Evolutionary conservation across 805 yeast species (phyloP).

Genomic region (Wickerhamiella spandovensis): DNA sequence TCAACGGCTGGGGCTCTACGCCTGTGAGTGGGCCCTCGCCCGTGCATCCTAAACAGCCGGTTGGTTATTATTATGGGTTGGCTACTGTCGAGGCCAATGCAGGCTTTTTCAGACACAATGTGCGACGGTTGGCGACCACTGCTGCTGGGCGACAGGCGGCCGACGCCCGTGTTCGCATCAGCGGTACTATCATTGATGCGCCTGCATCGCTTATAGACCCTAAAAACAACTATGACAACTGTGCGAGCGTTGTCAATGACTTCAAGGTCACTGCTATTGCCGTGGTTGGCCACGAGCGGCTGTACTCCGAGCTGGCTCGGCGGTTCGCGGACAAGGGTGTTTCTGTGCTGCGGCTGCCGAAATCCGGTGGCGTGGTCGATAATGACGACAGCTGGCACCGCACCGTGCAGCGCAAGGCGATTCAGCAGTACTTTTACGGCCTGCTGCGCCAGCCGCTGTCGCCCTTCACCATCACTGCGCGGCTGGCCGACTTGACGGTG

Average conservation of each 20-base stretch:
- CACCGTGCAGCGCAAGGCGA: conserved; percentile 58
- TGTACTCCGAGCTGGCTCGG: conserved; percentile 48
- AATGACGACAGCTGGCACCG: conserved; percentile 49
- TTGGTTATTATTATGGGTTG: conserved; percentile 70
- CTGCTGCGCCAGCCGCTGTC: conserved; percentile 43
- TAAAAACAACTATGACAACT: conserved; percentile 31
- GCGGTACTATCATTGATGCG: conserved; percentile 64
- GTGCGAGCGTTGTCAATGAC: conserved; percentile 44
- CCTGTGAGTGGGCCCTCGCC: conserved; percentile 39
- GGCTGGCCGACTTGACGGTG: conserved; percentile 44
- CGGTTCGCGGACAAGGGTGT: conserved; percentile 23
- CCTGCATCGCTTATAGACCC: conserved; percentile 38
- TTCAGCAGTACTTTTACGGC: conserved; percentile 87
- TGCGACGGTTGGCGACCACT: conserved; percentile 38
- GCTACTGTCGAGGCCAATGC: conserved; percentile 45
- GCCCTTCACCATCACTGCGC: conserved; percentile 75
- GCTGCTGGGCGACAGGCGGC: conserved; percentile 34
- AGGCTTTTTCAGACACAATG: conserved; percentile 37
- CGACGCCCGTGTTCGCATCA: conserved; percentile 30
- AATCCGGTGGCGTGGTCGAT: conserved; percentile 66
- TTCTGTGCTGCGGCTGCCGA: conserved; percentile 46
- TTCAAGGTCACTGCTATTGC: conserved; percentile 49
- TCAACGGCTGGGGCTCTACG: conserved; percentile 61
- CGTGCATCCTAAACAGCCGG: conserved; percentile 71
- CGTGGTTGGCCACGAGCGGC: conserved; percentile 64